A percentile compares a stretch with the other conserved stretches of the same genome.
These are phyloP conservation scores for Zymoseptoria tritici DNA, from an alignment of 2,329 filamentous ascomycete species.

Conservation along the genomic window DNA sequence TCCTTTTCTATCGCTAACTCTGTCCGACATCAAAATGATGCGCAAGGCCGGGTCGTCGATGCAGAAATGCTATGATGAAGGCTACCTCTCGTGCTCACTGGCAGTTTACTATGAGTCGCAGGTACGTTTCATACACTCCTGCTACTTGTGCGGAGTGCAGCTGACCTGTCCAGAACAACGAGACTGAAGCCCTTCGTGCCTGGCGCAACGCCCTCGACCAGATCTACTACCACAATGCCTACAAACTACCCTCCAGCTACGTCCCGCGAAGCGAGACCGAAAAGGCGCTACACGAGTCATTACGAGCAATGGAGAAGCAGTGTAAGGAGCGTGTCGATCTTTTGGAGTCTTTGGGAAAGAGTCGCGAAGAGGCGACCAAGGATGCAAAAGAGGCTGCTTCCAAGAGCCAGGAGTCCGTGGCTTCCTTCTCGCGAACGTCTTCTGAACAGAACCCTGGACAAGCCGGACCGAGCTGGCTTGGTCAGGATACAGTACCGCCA, in stretches of 20 bases:
- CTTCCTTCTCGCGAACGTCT: constrained; percentile 7
- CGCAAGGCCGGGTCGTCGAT: constrained; percentile 60
- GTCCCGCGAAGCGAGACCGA: constrained; percentile 74
- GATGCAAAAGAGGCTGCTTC: constrained; percentile 24
- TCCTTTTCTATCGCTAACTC: neutral
- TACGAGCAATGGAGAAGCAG: constrained; percentile 77
- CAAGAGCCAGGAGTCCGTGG: constrained; percentile 21
- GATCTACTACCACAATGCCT: constrained; percentile 79
- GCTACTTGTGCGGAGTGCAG: neutral
- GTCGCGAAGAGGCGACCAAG: constrained; percentile 47
- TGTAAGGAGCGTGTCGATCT: constrained; percentile 90
- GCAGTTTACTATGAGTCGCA: constrained; percentile 93
- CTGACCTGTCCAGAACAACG: constrained; percentile 63
- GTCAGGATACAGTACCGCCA: constrained; percentile 72
- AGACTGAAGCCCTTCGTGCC: constrained; percentile 79
- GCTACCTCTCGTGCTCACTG: constrained; percentile 88
- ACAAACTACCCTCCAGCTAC: constrained; percentile 62
- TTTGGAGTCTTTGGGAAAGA: constrained; percentile 69
- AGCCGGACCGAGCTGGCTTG: constrained; percentile 55
- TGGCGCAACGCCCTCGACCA: constrained; percentile 85
- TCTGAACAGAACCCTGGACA: constrained; percentile 4
- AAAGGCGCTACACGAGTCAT: constrained; percentile 69
- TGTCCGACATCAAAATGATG: constrained; percentile 17
- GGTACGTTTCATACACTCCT: constrained; percentile 44
- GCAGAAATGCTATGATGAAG: constrained; percentile 97